Evolutionary conservation across 306 rosid species (phyloP).

Genomic region (Citrullus colocynthis): DNA sequence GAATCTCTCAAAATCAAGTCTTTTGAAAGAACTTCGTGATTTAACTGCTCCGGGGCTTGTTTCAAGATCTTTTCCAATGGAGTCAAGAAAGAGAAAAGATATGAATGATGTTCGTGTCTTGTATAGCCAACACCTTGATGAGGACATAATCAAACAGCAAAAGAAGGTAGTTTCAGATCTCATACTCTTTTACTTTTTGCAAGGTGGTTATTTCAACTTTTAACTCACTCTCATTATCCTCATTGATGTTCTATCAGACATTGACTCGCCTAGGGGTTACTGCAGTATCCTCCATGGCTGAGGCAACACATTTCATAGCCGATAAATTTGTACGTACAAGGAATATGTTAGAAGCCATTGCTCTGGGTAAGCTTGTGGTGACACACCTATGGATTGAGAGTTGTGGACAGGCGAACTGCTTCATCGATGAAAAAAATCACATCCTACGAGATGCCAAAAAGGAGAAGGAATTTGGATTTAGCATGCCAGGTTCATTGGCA

Average conservation of each 20-base stretch:
- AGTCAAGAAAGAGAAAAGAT: slow-evolving; percentile 78
- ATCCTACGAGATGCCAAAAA: slow-evolving; percentile 68
- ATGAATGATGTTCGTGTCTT: slow-evolving; percentile 56
- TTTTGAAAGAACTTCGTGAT: slow-evolving; percentile 51
- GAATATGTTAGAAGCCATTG: slow-evolving; percentile 91
- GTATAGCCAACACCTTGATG: slow-evolving; percentile 74
- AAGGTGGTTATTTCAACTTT: slow-evolving; percentile 8
- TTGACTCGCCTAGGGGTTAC: slow-evolving; percentile 61
- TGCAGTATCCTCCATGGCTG: slow-evolving; percentile 48
- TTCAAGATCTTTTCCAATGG: slow-evolving; percentile 39
- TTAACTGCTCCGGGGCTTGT: slow-evolving; percentile 32
- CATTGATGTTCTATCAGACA: slow-evolving; percentile 36
- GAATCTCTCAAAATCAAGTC: slow-evolving; percentile 23
- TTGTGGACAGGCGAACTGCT: slow-evolving; percentile 88
- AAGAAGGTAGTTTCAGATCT: slow-evolving; percentile 52
- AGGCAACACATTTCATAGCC: slow-evolving; percentile 90
- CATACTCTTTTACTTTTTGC: neutral
- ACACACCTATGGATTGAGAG: slow-evolving; percentile 88
- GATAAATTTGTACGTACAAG: slow-evolving; percentile 81
- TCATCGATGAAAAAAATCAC: slow-evolving; percentile 71
- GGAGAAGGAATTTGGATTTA: slow-evolving; percentile 87
- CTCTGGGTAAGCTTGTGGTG: slow-evolving; percentile 81
- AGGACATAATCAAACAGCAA: slow-evolving; percentile 62
- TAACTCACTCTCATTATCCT: slow-evolving; percentile 15
- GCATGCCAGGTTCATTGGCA: slow-evolving; percentile 70